These are phyloP conservation scores for Melastoma candidum DNA, from an alignment of 441 rosid species.

Conservation along the genomic window DNA sequence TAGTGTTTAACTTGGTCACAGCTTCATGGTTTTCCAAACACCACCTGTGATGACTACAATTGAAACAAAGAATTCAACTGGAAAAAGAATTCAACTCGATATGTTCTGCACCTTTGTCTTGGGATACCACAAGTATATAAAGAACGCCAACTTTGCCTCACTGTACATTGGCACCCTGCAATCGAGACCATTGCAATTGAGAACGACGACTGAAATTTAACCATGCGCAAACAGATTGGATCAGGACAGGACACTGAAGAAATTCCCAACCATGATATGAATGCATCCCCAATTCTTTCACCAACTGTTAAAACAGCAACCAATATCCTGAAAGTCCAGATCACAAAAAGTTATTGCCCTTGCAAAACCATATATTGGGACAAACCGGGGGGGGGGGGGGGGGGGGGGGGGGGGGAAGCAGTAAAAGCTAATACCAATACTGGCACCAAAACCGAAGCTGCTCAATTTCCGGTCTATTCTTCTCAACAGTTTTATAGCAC, in stretches of 20 bases:
- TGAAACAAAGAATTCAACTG: too few relatives aligned
- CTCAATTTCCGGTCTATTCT: slow-evolving; percentile 88
- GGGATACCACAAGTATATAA: slow-evolving; percentile 64
- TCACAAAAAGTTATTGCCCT: slow-evolving; percentile 5
- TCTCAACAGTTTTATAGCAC: slow-evolving; percentile 82
- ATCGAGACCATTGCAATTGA: slow-evolving; percentile 13
- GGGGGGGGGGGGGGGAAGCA: not conserved
- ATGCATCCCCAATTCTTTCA: slow-evolving; percentile 72
- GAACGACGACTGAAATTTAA: not conserved
- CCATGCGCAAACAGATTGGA: not conserved
- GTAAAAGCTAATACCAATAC: slow-evolving; percentile 51
- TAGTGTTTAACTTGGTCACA: too few relatives aligned
- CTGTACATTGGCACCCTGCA: slow-evolving; percentile 81
- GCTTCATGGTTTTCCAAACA: too few relatives aligned
- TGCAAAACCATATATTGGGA: not conserved
- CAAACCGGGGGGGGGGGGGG: not conserved
- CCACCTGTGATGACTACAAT: too few relatives aligned
- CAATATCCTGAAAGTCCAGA: slow-evolving; percentile 65
- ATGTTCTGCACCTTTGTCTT: slow-evolving; percentile 45
- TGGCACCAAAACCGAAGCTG: slow-evolving; percentile 99
- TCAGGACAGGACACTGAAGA: slow-evolving; percentile 4
- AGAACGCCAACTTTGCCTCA: slow-evolving; percentile 73
- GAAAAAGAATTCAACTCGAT: too few relatives aligned
- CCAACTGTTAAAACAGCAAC: slow-evolving; percentile 66
- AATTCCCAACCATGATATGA: slow-evolving; percentile 52